Base-by-base conservation (phyloP, 2,329 filamentous ascomycete genomes). In the Calycina herbarum region DNA sequence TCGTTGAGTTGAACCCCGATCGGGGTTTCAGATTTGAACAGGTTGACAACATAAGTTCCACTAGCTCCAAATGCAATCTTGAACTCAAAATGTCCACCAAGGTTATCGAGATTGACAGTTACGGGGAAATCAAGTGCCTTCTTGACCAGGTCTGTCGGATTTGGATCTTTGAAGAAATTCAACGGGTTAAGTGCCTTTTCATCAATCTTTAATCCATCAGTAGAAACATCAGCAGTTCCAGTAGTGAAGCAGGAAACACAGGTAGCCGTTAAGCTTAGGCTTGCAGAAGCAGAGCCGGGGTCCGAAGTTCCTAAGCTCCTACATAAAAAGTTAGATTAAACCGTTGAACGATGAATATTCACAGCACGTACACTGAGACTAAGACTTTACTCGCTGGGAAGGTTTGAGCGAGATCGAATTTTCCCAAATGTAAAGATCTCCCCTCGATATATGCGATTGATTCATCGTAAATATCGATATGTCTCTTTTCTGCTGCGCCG, bases 201-300 rank as follows among this genome's bases (percentile, higher is more conserved):
- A 20, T 69, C 45, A 61, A 66, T 68, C 13, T 64, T 58, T n/a
- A 71, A 62, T 8, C 70, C 71, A 10, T 68, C 64, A 11, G 66
- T 72, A 2, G 67, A 68, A n/a, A 73, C 62, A 42, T 69, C 61
- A 27, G 67, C 71, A 15, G 60, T 68, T 45, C 72, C 72, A 64
- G 69, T 72, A 20, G 72, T 72, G 57, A 65, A 61, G 57, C 72
- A 73, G 20, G 71, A 69, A 11, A 71, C 42, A 61, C 72, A 73
- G 27, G 35, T 60, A 8, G 54, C 66, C 8, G 60, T 63, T 10
- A 65, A 29, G n/a, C 54, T 59, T 31, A 59, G 7, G 10, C 17
- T 20, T 13, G 20, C 60, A 56, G 59, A 62, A 8, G 60, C 42
- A 15, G 20, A 3, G 15, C 56, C 60, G 3, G 29, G 66, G 7